These are phyloP conservation scores for Macrolepiota albuminosa DNA, from an alignment of 768 basidiomycete genomes.

Conservation along the genomic window DNA sequence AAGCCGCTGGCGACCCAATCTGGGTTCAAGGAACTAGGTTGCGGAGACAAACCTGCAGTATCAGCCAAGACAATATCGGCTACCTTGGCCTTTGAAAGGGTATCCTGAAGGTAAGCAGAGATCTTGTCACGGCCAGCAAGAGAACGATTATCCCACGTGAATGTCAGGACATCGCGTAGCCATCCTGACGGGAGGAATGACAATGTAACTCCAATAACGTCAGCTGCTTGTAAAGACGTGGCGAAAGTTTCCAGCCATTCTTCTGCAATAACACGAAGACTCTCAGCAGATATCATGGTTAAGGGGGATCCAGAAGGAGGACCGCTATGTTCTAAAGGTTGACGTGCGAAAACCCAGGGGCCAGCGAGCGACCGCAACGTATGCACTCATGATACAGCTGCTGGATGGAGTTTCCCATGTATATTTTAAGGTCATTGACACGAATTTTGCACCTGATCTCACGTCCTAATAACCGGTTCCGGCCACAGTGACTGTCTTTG, in stretches of 20 bases:
- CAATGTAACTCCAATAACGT: constrained; percentile 18
- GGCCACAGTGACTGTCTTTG: no score
- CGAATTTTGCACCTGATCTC: no score
- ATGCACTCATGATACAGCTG: not conserved
- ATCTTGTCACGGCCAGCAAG: constrained; percentile 31
- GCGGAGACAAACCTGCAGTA: constrained; percentile 17
- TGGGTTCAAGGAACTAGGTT: constrained; percentile 12
- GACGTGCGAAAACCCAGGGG: not conserved
- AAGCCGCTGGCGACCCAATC: constrained; percentile 31
- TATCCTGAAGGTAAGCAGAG: constrained; percentile 22
- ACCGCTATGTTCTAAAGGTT: not conserved
- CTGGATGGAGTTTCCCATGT: no score
- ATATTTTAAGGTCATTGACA: no score
- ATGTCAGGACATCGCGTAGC: constrained; percentile 37
- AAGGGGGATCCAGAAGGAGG: not conserved
- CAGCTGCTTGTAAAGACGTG: constrained; percentile 12
- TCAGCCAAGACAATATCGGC: constrained; percentile 23
- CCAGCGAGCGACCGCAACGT: not conserved
- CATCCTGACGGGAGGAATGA: constrained; percentile 31
- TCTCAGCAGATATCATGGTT: not conserved
- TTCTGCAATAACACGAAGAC: not conserved
- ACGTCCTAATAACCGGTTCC: no score
- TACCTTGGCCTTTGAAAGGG: constrained; percentile 19
- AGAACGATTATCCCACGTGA: constrained; percentile 39
- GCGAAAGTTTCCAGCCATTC: constrained; percentile 26